These are phyloP conservation scores for Lipomyces sp. DNA, from an alignment of 805 yeast genomes.

Conservation along the genomic window DNA sequence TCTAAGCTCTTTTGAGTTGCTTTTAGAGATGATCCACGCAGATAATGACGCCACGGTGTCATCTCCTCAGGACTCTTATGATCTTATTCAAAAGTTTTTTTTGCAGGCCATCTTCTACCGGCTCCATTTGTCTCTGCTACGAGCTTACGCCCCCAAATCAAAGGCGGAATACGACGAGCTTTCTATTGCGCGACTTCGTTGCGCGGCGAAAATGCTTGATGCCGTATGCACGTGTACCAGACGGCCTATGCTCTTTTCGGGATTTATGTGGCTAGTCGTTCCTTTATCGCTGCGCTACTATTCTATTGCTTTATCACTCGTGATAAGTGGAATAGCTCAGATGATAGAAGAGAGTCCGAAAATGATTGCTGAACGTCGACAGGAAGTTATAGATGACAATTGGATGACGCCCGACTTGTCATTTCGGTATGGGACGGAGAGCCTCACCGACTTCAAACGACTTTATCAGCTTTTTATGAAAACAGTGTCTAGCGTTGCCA, in stretches of 20 bases:
- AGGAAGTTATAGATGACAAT: conserved; percentile 1
- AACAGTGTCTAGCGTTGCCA: conserved; percentile 5
- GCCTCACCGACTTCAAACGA: conserved; percentile 5
- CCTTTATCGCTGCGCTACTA: conserved; percentile 15
- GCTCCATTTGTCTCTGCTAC: conserved; percentile 13
- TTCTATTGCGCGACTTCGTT: background rate
- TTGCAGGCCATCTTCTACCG: conserved; percentile 16
- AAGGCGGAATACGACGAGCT: background rate
- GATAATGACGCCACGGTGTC: conserved; percentile 17
- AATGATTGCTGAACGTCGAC: background rate
- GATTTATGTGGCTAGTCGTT: conserved; percentile 15
- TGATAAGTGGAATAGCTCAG: background rate
- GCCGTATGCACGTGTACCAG: conserved; percentile 15
- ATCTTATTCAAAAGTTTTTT: conserved; percentile 22
- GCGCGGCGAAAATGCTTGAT: conserved; percentile 18
- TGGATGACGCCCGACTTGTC: conserved; percentile 20
- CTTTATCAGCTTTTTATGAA: conserved; percentile 9
- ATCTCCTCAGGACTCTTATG: conserved; percentile 22
- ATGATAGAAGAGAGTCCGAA: conserved; percentile 4
- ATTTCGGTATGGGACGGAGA: conserved; percentile 13
- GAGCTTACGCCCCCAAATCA: conserved; percentile 8
- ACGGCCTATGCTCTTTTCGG: conserved; percentile 16
- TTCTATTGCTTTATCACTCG: background rate
- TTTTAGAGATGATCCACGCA: conserved; percentile 20
- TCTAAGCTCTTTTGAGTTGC: conserved; percentile 23